Evolutionary conservation across 2,329 filamentous ascomycete species (phyloP).

Genomic region (Anisogramma anomala): DNA sequence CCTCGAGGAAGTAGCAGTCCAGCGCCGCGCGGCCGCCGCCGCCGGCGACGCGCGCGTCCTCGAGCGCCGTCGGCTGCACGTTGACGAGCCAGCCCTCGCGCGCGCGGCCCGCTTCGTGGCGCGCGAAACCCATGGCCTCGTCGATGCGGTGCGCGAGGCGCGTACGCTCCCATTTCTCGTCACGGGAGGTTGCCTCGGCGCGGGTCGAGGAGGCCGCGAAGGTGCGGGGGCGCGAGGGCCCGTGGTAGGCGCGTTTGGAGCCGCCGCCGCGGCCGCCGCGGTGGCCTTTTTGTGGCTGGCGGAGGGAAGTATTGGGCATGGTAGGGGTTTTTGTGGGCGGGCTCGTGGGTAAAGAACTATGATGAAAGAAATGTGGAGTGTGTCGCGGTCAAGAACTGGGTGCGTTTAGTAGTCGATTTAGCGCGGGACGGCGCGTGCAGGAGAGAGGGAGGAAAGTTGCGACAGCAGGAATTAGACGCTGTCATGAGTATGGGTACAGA

Average conservation of each 20-base stretch:
- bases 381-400: not conserved
- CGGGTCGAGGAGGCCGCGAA: conserved; percentile 66
- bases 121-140: conserved; percentile 85
- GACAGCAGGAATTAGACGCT: not conserved
- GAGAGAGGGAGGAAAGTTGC: not conserved
- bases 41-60: conserved; percentile 73
- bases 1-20: conserved; percentile 94
- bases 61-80: conserved; percentile 77
- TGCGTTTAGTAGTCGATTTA: not conserved
- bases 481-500: not conserved
- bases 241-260: conserved; percentile 59
- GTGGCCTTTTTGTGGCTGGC: conserved; percentile 53
- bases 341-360: not conserved
- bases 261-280: conserved; percentile 33
- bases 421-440: not conserved
- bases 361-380: not conserved
- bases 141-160: conserved; percentile 81
- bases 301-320: conserved; percentile 50
- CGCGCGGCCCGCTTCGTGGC: conserved; percentile 79
- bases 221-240: conserved; percentile 56
- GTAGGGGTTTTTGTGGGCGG: conserved; percentile 16
- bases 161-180: conserved; percentile 83
- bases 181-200: conserved; percentile 76
- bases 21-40: conserved; percentile 82
- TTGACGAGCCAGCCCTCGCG: conserved; percentile 86